Evolutionary conservation across 352 stramenopile species (phyloP), one percentile per base, ranked within the genome.

Genomic region (Phytopythium boreale): DNA sequence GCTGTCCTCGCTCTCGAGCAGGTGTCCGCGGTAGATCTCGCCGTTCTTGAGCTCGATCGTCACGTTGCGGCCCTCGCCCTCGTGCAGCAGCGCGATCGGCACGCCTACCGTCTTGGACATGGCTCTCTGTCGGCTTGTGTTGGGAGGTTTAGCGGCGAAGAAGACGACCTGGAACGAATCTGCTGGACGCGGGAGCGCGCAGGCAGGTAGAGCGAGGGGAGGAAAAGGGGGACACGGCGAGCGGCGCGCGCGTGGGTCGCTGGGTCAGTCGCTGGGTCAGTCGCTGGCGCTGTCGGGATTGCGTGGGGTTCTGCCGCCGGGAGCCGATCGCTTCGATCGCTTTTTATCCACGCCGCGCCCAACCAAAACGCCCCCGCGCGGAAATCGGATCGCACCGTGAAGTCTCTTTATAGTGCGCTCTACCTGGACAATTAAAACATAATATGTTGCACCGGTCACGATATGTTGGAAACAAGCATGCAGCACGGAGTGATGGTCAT

Each of bases 1-100:
- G 56, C 95, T 98, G 74, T 97, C 89, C 70, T 97, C 89, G 62
- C 83, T 94, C 68, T 96, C 84, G 19, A 76, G 67, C 50, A 97
- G 67, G 58, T 93, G 75, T 7, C 89, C 89, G 47, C 86, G 82
- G 68, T 97, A 97, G 59, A 95, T 89, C 63, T 96, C 88, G 39
- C 89, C 87, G 44, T 94, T 94, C 81, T 95, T 95, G 26, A 94
- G 82, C 76, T 97, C 89, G 22, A 96, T 70, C 9, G 87, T 95
- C 63, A 97, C 86, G 24, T 74, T 83, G 59, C 87, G 82, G 55
- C 89, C 89, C 65, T 97, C 89, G 41, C 86, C 87, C 61, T 97
- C 89, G 64, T 97, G 89, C 64, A 97, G 77, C 70, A 97, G 73
- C 67, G 82, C 78, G 71, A 95, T 87, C 22, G 87, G 87, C 24